Percentiles rank a stretch among this genome's conserved stretches.
Conservation (phyloP, 441 rosid species). For the Populus tomentosa region DNA sequence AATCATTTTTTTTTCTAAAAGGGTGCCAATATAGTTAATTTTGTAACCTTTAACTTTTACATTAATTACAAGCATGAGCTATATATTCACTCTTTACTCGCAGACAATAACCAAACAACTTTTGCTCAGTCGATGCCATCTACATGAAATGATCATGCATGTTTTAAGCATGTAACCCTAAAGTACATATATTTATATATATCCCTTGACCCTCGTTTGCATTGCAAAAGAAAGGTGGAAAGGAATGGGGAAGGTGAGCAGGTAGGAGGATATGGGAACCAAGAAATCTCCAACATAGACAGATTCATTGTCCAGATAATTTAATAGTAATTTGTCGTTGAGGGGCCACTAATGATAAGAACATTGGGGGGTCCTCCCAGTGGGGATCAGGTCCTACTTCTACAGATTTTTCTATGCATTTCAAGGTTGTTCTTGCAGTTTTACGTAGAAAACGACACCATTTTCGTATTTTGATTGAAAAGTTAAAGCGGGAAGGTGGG, state of each 20-base stretch:
- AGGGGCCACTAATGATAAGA: background rate
- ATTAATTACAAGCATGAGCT: too few species aligned
- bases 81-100: too few species aligned
- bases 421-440: slow-evolving; percentile 1
- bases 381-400: background rate
- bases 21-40: too few species aligned
- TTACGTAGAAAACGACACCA: slow-evolving; percentile 1
- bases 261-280: background rate
- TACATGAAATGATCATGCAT: too few species aligned
- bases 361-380: background rate
- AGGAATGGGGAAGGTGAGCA: background rate
- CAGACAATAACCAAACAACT: too few species aligned
- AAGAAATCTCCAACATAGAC: background rate
- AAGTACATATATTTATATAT: background rate
- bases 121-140: too few species aligned
- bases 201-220: background rate
- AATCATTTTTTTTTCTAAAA: too few species aligned
- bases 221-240: background rate
- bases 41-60: too few species aligned
- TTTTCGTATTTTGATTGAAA: slow-evolving; percentile 11
- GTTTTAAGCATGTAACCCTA: background rate
- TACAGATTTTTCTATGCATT: background rate
- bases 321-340: background rate
- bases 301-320: slow-evolving; percentile 13
- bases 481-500: slow-evolving; percentile 3